Evolutionary conservation across 1,139 yeast species (phyloP), one percentile per base, ranked within the genome.

Genomic region (Chernovozyma sophiae-reginae): DNA sequence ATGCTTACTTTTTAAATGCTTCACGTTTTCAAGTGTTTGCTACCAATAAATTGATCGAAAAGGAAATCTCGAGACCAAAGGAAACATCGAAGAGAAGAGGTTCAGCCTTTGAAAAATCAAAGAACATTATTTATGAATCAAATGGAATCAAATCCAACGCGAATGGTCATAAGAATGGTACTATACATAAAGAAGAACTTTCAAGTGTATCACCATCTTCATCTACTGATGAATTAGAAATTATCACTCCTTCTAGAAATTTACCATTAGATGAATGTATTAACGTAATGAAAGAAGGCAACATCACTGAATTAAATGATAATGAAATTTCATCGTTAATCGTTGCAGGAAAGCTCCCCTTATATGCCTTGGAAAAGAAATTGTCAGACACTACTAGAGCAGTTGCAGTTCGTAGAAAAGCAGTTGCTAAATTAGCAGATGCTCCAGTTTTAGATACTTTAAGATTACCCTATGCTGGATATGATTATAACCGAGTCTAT

Each of bases 401-500:
- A 4, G 98, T 92, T 45, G 74, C 76, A 36, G 84, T 94, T 39
- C 90, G 99, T 65, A 84, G 98, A 64, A 82, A 80, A 41, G 92
- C 96, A 25, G 84, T 92, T 50, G 87, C 97, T 15, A 74, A 79
- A 39, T 63, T 86, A 39, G 89, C 96, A 10, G 74, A 79, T 46
- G 90, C 95, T 17, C 90, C 96, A 41, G 81, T 85, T 16, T 72
- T 92, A 44, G 84, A 82, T 47, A 61, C 82, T 4, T 70, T 77
- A 30, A 76, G 78, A 47, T 71, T 92, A 47, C 99, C 99, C 15
- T 87, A 79, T 60, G 67, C 72, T 44, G 68, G 79, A 54, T 92
- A 92, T 58, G 97, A 94, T 59, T 94, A 89, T 57, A 95, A 90
- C 55, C 80, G 97, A 51, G 98, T 94, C 11, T 81, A 90, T 56